Percentiles rank a stretch among this genome's conserved stretches.
These are phyloP conservation scores for Epithele typhae DNA, from an alignment of 768 basidiomycete genomes.

Conservation along the genomic window DNA sequence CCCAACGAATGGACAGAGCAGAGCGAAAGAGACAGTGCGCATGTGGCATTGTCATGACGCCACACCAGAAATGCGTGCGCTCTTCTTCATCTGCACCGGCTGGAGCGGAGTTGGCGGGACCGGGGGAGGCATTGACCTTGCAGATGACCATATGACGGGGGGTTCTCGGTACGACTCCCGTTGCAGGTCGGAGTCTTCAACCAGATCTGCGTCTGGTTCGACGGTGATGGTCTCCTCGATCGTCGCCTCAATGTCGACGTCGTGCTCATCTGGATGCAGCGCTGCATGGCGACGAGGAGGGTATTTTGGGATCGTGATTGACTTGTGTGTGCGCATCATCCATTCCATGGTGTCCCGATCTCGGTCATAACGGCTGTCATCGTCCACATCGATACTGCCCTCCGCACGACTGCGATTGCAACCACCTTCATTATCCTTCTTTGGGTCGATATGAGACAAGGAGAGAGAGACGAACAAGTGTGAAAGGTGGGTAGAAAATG, in stretches of 20 bases:
- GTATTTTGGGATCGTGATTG: not conserved
- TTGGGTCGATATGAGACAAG: not conserved
- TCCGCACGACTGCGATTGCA: no score
- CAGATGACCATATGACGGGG: slow-evolving; percentile 7
- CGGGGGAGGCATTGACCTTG: no score
- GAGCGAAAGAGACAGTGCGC: no score
- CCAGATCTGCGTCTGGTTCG: slow-evolving; percentile 12
- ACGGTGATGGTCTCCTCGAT: slow-evolving; percentile 21
- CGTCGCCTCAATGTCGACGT: slow-evolving; percentile 17
- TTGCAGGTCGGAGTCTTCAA: no score
- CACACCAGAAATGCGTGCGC: no score
- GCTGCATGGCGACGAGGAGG: no score
- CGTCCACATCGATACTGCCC: no score
- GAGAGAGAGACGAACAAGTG: not conserved
- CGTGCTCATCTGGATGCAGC: not conserved
- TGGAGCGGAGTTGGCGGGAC: no score
- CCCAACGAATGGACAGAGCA: no score
- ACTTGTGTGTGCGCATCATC: not conserved
- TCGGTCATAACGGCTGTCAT: not conserved
- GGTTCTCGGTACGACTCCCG: slow-evolving; percentile 18
- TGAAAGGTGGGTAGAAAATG: not conserved
- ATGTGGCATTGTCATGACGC: no score
- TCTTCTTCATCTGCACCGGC: no score
- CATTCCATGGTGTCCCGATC: not conserved
- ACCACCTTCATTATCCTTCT: not conserved